Percentiles rank a stretch among this genome's conserved stretches.
These are phyloP conservation scores for Amanita rimosa DNA, from an alignment of 768 basidiomycete genomes.

Conservation along the genomic window DNA sequence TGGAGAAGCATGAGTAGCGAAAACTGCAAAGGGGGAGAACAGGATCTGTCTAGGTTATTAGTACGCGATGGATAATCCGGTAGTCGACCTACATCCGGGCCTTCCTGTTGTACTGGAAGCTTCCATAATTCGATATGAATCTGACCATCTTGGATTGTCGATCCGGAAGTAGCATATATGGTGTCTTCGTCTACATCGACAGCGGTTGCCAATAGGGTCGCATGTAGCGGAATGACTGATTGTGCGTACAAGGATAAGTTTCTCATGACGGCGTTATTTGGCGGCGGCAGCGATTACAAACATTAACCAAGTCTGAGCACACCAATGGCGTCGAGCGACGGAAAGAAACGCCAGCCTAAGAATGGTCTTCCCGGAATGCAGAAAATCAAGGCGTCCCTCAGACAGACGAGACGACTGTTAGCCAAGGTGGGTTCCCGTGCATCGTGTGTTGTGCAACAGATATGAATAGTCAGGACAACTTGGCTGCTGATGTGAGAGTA, in stretches of 20 bases:
- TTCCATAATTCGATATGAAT: conserved; percentile 53
- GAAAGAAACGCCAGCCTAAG: conserved; percentile 17
- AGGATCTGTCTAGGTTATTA: conserved; percentile 7
- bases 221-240: conserved; percentile 15
- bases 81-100: conserved; percentile 9
- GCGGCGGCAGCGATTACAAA: background rate
- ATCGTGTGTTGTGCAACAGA: background rate
- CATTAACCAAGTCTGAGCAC: too few relatives aligned
- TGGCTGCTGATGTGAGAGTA: conserved; percentile 78
- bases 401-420: conserved; percentile 75
- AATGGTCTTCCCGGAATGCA: conserved; percentile 53
- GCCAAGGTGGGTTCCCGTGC: conserved; percentile 45
- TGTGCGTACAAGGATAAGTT: conserved; percentile 38
- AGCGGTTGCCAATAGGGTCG: conserved; percentile 33
- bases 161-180: conserved; percentile 48
- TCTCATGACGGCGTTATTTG: conserved; percentile 19
- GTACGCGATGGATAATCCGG: background rate
- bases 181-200: conserved; percentile 56
- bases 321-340: conserved; percentile 13
- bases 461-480: conserved; percentile 40
- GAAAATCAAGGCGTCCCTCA: conserved; percentile 75
- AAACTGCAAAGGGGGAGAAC: conserved; percentile 23
- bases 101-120: conserved; percentile 15
- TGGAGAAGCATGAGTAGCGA: conserved; percentile 22
- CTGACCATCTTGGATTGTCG: conserved; percentile 29